These are phyloP conservation scores for Ogataea minuta DNA, from an alignment of 805 yeast species.

Conservation along the genomic window DNA sequence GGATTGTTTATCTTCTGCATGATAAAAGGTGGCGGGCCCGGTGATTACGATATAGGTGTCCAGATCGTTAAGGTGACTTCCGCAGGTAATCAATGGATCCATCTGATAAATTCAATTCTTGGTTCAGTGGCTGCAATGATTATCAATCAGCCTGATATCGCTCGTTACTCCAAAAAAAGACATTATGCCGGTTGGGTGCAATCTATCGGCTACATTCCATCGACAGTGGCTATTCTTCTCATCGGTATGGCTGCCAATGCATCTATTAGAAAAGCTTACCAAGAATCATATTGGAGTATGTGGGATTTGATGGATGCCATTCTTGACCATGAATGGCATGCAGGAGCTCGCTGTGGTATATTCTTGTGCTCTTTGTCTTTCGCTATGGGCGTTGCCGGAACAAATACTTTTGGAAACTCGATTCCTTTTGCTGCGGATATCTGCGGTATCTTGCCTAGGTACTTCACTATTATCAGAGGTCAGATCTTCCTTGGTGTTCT, in stretches of 20 bases:
- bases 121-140: conserved; percentile 30
- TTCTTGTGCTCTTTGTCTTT: conserved; percentile 20
- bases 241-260: conserved; percentile 24
- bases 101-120: conserved; percentile 24
- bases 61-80: conserved; percentile 4
- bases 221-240: conserved; percentile 17
- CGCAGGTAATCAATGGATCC: conserved; percentile 20
- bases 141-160: conserved; percentile 30
- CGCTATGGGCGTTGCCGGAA: conserved; percentile 30
- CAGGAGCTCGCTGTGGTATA: conserved; percentile 29
- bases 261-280: conserved; percentile 21
- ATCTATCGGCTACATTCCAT: conserved; percentile 21
- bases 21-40: conserved; percentile 22
- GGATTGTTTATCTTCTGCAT: conserved; percentile 24
- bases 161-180: conserved; percentile 23
- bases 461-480: conserved; percentile 28
- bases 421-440: conserved; percentile 29
- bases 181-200: conserved; percentile 18
- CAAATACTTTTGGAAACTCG: conserved; percentile 31
- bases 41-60: conserved; percentile 18
- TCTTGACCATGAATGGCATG: conserved; percentile 28
- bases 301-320: conserved; percentile 30
- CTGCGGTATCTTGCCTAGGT: conserved; percentile 28
- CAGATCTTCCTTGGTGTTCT: conserved; percentile 21
- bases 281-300: conserved; percentile 30